Base-by-base conservation (phyloP, 1,139 yeast genomes). In the Taiozyma sp. region DNA sequence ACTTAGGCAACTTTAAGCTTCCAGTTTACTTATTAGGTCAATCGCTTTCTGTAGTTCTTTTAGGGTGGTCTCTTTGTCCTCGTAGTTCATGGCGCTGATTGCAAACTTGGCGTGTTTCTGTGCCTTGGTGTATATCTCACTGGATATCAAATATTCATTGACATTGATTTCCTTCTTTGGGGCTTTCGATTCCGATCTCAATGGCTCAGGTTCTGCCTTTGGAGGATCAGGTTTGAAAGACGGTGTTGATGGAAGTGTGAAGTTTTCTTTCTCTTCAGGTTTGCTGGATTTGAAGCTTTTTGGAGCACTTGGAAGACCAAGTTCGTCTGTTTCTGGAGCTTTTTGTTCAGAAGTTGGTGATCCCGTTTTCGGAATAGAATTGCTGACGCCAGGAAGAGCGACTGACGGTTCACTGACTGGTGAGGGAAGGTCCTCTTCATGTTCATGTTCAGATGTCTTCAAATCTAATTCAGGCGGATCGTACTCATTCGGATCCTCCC, bases 31-130 rank as follows among this genome's bases (percentile, higher is more conserved):
- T 40, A 81, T 61, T 46, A 79, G 54, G 29, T 72, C 77, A 50
- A 92, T 70, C 0, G 97, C 96, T 29, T 73, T 65, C 42, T 72
- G 70, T 43, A 93, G 73, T 67, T 93, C 96, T n/a, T 70, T 71
- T 47, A 86, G 81, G 0, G 98, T 98, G 0, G 98, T 93, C 6
- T 68, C 74, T 45, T 83, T 72, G 62, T 93, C 99, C 57, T 93
- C 98, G 66, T 91, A 93, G 65, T 91, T 92, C 60, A 93, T 76
- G 0, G 99, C 99, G 47, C 96, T 88, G 10, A 92, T 85, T 4
- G 97, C 98, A 67, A 84, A 93, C 67, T 86, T 88, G 48, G 97
- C 93, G 58, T 83, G 87, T 64, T 87, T 90, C 65, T 92, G 97
- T 0, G 91, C 87, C 57, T 76, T 73, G n/a, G 79, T 59, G 24